phyloP scores from a whole-genome alignment of 129 eudicot genomes.

The Dittrichia graveolens region DNA sequence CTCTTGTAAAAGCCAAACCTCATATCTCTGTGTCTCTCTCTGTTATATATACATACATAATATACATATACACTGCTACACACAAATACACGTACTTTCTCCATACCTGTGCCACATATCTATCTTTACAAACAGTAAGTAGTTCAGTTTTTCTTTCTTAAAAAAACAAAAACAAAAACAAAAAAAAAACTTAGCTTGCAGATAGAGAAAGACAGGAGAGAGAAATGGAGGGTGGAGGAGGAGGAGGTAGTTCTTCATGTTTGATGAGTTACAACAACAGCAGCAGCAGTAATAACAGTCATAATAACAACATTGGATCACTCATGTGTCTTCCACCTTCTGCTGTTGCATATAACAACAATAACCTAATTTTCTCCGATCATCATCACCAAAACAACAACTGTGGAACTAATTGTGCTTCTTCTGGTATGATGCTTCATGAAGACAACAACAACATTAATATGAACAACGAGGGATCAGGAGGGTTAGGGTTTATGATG shows the following conservation, averaged over 20 bases:
- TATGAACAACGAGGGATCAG: conserved; percentile 27
- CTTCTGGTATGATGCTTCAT: conserved; percentile 31
- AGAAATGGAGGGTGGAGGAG: conserved; percentile 34
- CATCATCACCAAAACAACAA: conserved; percentile 20
- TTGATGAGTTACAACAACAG: conserved; percentile 62
- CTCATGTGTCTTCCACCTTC: conserved; percentile 37
- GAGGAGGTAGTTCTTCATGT: conserved; percentile 42
- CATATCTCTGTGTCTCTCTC: conserved; percentile 18
- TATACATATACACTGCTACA: not conserved
- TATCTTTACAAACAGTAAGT: conserved; percentile 32
- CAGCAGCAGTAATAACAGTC: conserved; percentile 25
- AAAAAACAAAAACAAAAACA: not conserved
- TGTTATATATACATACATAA: not conserved
- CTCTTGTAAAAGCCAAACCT: conserved; percentile 27
- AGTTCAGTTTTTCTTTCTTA: conserved; percentile 11
- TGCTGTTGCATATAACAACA: conserved; percentile 40
- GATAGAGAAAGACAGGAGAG: conserved; percentile 13
- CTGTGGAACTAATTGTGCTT: conserved; percentile 10
- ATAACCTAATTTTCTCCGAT: conserved; percentile 46
- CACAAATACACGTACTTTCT: not conserved
- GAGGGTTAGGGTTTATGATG: conserved; percentile 16
- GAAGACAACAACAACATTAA: conserved; percentile 23
- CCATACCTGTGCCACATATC: conserved; percentile 4
- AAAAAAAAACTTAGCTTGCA: conserved; percentile 20
- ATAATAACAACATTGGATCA: conserved; percentile 21